Percentiles rank a stretch among this genome's conserved stretches.
Conservation (phyloP, 2,329 filamentous ascomycete species). For the Aspergillus alliaceus region DNA sequence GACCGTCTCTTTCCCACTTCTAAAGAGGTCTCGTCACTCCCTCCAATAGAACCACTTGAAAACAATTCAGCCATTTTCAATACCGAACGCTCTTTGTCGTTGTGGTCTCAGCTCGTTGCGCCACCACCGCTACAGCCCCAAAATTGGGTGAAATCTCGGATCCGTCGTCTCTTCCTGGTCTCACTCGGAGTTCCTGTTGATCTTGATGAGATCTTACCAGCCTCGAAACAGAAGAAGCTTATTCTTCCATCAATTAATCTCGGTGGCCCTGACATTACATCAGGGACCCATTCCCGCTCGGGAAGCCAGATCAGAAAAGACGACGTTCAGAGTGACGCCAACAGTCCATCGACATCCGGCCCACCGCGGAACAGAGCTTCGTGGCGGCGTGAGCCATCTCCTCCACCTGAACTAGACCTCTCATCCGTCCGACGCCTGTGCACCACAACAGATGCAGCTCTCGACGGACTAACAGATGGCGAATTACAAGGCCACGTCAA, state of each 20-base stretch:
- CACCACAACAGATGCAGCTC: slow-evolving; percentile 78
- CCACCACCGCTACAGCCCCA: slow-evolving; percentile 92
- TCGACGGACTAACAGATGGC: slow-evolving; percentile 73
- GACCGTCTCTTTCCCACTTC: slow-evolving; percentile 47
- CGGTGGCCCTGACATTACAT: slow-evolving; percentile 55
- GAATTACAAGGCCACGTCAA: slow-evolving; percentile 73
- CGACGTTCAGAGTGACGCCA: slow-evolving; percentile 24
- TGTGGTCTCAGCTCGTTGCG: slow-evolving; percentile 95
- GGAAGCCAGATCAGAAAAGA: slow-evolving; percentile 34
- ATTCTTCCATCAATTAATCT: slow-evolving; percentile 77
- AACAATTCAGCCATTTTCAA: slow-evolving; percentile 66
- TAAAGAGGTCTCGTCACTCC: slow-evolving; percentile 34
- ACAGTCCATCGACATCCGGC: slow-evolving; percentile 24
- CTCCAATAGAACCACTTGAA: slow-evolving; percentile 41
- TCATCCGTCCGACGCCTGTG: slow-evolving; percentile 76
- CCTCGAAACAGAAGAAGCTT: slow-evolving; percentile 97
- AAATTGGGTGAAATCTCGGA: slow-evolving; percentile 96
- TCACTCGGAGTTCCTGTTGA: slow-evolving; percentile 95
- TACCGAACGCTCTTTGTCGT: slow-evolving; percentile 80
- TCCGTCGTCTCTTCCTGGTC: slow-evolving; percentile 90
- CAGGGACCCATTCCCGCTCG: slow-evolving; percentile 52
- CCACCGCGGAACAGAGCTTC: slow-evolving; percentile 31
- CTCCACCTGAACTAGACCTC: slow-evolving; percentile 75
- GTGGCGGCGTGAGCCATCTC: slow-evolving; percentile 55
- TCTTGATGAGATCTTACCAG: slow-evolving; percentile 93